phyloP scores from a whole-genome alignment of 148 eudicot species.

The Vaccinium macrocarpon region DNA sequence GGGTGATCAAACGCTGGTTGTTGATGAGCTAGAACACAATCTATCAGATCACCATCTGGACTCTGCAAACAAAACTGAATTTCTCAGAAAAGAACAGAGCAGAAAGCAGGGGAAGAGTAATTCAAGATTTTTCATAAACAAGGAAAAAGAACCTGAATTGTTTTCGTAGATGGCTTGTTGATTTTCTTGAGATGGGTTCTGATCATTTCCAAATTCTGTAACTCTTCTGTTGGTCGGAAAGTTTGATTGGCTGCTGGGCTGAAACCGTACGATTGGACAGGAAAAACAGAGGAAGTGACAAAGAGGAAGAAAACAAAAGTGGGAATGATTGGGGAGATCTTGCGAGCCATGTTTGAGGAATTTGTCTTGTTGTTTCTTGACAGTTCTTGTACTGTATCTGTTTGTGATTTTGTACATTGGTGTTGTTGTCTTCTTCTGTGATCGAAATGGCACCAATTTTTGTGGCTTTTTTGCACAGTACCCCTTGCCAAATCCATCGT shows the following conservation, averaged over 20 bases:
- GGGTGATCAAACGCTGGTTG: conserved; percentile 98
- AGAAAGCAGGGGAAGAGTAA: background rate
- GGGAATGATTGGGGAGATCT: conserved; percentile 49
- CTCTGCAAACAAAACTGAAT: conserved; percentile 44
- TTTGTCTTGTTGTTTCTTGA: conserved; percentile 6
- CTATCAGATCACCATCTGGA: conserved; percentile 87
- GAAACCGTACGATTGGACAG: conserved; percentile 23
- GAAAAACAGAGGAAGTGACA: conserved; percentile 40
- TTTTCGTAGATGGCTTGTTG: conserved; percentile 77
- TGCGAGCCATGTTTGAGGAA: conserved; percentile 30
- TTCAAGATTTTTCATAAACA: background rate
- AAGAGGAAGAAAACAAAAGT: conserved; percentile 48
- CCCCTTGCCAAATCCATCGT: conserved; percentile 13
- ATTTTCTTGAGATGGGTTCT: conserved; percentile 70
- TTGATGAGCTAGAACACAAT: conserved; percentile 66
- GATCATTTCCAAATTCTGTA: conserved; percentile 41
- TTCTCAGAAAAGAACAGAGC: background rate
- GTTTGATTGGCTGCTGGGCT: conserved; percentile 27
- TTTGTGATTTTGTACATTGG: conserved; percentile 29
- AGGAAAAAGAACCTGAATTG: conserved; percentile 52
- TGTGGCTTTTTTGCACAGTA: conserved; percentile 20
- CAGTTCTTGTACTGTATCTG: conserved; percentile 28
- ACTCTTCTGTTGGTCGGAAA: conserved; percentile 43
- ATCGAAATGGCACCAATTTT: conserved; percentile 18
- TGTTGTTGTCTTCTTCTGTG: conserved; percentile 49